These are phyloP conservation scores for Nicotiana tabacum DNA, from an alignment of 257 asterid genomes.

Conservation along the genomic window DNA sequence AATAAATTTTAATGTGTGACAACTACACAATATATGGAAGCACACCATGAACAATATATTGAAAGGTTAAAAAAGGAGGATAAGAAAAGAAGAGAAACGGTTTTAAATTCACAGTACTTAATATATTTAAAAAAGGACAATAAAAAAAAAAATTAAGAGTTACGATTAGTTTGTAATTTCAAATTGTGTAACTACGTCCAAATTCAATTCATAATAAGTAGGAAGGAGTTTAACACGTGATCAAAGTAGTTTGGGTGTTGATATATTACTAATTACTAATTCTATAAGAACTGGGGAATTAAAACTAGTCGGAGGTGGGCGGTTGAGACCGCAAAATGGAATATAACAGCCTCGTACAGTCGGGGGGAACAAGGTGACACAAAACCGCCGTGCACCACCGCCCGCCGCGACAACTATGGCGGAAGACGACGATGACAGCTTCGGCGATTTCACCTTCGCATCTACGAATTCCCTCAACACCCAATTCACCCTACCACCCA, in stretches of 20 bases:
- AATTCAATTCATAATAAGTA: too few species aligned
- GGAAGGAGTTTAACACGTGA: not conserved
- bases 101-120: too few species aligned
- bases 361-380: not conserved
- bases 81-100: too few species aligned
- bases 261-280: not conserved
- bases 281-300: not conserved
- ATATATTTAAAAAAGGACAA: too few species aligned
- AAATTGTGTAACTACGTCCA: too few species aligned
- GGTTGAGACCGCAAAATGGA: not conserved
- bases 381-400: not conserved
- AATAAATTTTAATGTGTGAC: too few species aligned
- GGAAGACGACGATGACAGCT: slow-evolving; percentile 62
- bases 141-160: too few species aligned
- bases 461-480: slow-evolving; percentile 26
- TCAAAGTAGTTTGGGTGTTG: not conserved
- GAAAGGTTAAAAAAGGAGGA: too few species aligned
- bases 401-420: slow-evolving; percentile 32
- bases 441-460: slow-evolving; percentile 74
- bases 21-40: too few species aligned
- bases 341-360: not conserved
- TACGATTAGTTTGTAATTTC: too few species aligned
- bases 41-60: too few species aligned
- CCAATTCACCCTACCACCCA: slow-evolving; percentile 19
- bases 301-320: not conserved